Percentiles rank a stretch among this genome's conserved stretches.
These are phyloP conservation scores for Puccinia horiana DNA, from an alignment of 1,284 basidiomycete species.

Conservation along the genomic window DNA sequence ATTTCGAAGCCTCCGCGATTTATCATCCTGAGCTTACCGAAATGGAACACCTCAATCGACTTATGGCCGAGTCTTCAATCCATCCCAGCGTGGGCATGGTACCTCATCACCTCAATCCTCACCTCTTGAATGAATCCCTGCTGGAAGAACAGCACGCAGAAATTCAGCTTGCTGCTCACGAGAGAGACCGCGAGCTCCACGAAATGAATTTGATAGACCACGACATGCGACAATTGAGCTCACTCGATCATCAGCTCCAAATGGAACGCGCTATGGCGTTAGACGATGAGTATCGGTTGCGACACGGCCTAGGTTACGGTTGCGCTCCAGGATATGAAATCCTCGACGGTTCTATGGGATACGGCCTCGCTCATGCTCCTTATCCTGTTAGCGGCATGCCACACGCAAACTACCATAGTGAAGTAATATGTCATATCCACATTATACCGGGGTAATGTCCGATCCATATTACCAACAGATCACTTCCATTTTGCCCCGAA, in stretches of 20 bases:
- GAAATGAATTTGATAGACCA: neutral
- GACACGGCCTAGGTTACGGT: neutral
- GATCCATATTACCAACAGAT: conserved; percentile 40
- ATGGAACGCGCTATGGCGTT: conserved; percentile 14
- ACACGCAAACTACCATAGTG: neutral
- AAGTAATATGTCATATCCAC: neutral
- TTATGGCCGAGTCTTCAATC: conserved; percentile 25
- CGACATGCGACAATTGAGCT: neutral
- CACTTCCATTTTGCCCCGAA: conserved; percentile 16
- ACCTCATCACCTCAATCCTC: neutral
- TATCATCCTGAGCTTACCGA: neutral
- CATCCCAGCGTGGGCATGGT: neutral
- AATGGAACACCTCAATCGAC: conserved; percentile 13
- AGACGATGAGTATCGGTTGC: neutral
- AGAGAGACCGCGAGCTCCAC: conserved; percentile 17
- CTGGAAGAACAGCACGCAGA: neutral
- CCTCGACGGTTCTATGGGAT: neutral
- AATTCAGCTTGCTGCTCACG: neutral
- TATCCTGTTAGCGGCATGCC: neutral
- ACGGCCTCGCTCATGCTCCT: neutral
- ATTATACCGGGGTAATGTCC: neutral
- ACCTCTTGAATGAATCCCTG: conserved; percentile 15
- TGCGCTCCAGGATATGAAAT: neutral
- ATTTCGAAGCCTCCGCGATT: conserved; percentile 10
- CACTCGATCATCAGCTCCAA: neutral